Percentiles rank a stretch among this genome's conserved stretches.
These are phyloP conservation scores for Picochlorum sp. DNA, from an alignment of 139 green algal species.

Conservation along the genomic window DNA sequence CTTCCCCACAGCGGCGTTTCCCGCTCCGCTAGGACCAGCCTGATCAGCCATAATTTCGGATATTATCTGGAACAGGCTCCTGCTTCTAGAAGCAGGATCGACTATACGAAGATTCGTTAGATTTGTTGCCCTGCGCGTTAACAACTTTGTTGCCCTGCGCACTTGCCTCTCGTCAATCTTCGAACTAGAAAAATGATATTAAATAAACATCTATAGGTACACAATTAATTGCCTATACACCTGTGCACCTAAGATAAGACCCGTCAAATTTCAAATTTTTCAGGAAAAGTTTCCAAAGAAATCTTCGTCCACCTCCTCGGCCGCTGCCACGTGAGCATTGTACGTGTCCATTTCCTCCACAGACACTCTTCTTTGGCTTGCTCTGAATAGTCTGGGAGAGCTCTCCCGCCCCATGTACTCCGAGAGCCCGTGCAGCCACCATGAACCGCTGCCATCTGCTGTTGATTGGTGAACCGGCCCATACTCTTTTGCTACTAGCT, in stretches of 20 bases:
- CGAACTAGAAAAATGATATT: too few species aligned
- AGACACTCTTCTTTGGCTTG: constrained; percentile 53
- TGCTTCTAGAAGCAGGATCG: too few species aligned
- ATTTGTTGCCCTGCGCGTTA: too few species aligned
- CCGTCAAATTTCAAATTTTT: constrained; percentile 3
- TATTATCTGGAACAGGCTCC: too few species aligned
- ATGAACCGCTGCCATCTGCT: neutral
- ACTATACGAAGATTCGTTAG: too few species aligned
- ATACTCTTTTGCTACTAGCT: neutral
- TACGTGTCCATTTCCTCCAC: constrained; percentile 50
- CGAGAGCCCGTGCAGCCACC: neutral
- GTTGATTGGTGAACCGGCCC: neutral
- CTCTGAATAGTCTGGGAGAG: constrained; percentile 40
- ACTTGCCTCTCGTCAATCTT: too few species aligned
- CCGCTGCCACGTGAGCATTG: constrained; percentile 29
- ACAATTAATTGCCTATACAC: too few species aligned
- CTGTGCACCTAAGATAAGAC: too few species aligned
- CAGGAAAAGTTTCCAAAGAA: constrained; percentile 33
- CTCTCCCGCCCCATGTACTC: neutral
- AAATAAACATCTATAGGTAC: too few species aligned
- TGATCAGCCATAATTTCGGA: neutral
- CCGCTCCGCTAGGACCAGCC: constrained; percentile 6
- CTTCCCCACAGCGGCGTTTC: neutral
- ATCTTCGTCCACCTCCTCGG: constrained; percentile 49
- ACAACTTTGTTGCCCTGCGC: too few species aligned